Evolutionary conservation across 352 stramenopile genomes (phyloP), one percentile per base, ranked within the genome.

Genomic region (Globisporangium splendens): DNA sequence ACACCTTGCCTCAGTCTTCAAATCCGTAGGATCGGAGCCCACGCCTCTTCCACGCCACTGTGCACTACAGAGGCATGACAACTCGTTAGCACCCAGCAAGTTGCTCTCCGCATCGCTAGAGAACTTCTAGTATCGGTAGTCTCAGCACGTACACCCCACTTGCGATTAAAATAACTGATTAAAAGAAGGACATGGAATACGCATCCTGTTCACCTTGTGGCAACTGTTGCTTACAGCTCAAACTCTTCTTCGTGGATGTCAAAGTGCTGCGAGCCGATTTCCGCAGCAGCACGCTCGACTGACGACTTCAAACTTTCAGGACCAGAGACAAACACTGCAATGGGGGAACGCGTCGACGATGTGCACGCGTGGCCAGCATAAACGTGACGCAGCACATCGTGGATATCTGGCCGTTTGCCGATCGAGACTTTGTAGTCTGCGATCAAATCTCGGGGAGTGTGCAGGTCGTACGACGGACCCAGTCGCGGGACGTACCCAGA

Each of bases 361-460:
- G 12, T 15, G 39, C n/a, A 44, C 12, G 39, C 17, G 39, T 77
- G 64, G 6, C 21, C 54, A 2, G 51, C 56, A 15, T 66, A 50
- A 2, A 77, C 68, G 24, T 72, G 54, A 6, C 48, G 41, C 38
- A 82, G 50, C 33, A 78, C 56, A 8, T 60, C 14, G 3, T 20
- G 22, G 54, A 79, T 67, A 28, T 83, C 66, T 10, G 70, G 68
- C 1, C 72, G 65, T 1, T 50, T 31, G 8, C 70, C 70, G 33
- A 68, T 57, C 2, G 24, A 21, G 17, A 85, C 65, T 13, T 65
- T 48, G 43, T 69, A 69, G n/a, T 69, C 47, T 5, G 62, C 56
- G 35, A 79, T 46, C 31, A 80, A 56, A 39, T 81, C 69, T 6
- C 63, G 46, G 7, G 70, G 53, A 0, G 62, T 79, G 49, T 48